Evolutionary conservation across 352 stramenopile species (phyloP).

Genomic region (Phytophthora melonis): DNA sequence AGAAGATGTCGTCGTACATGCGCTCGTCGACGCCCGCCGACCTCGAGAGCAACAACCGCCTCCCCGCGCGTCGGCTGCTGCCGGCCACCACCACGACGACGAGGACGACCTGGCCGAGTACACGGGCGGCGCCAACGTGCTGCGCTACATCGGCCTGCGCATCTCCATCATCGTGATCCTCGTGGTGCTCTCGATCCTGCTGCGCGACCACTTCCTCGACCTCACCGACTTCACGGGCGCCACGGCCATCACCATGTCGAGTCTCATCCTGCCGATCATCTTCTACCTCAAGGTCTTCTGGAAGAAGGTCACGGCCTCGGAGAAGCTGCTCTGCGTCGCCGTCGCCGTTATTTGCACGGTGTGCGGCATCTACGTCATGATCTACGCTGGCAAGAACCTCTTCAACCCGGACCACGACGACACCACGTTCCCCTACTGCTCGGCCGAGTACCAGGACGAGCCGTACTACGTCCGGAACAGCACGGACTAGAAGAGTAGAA

Average conservation of each 20-base stretch:
- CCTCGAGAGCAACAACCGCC: slow-evolving; percentile 37
- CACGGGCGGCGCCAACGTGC: slow-evolving; percentile 37
- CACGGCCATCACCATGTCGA: slow-evolving; percentile 51
- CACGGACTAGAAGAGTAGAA: slow-evolving; percentile 4
- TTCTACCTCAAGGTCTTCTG: slow-evolving; percentile 67
- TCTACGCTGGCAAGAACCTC: slow-evolving; percentile 45
- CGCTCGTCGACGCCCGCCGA: slow-evolving; percentile 33
- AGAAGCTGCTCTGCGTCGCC: slow-evolving; percentile 45
- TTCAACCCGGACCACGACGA: slow-evolving; percentile 30
- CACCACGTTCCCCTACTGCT: slow-evolving; percentile 65
- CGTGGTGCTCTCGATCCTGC: slow-evolving; percentile 46
- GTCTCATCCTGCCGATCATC: slow-evolving; percentile 52
- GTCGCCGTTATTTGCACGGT: slow-evolving; percentile 40
- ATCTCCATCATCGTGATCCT: slow-evolving; percentile 48
- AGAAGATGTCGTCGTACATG: slow-evolving; percentile 38
- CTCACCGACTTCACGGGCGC: slow-evolving; percentile 61
- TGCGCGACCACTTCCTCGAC: slow-evolving; percentile 57
- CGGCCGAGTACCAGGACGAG: slow-evolving; percentile 54
- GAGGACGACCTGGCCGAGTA: slow-evolving; percentile 52
- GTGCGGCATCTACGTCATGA: slow-evolving; percentile 50
- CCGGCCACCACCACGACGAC: slow-evolving; percentile 15
- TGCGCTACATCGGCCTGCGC: slow-evolving; percentile 47
- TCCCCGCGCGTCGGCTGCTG: slow-evolving; percentile 9
- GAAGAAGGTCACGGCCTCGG: slow-evolving; percentile 50
- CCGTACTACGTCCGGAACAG: slow-evolving; percentile 61